Base-by-base conservation (phyloP, 2,329 filamentous ascomycete genomes). In the Calonectria henricotiae region DNA sequence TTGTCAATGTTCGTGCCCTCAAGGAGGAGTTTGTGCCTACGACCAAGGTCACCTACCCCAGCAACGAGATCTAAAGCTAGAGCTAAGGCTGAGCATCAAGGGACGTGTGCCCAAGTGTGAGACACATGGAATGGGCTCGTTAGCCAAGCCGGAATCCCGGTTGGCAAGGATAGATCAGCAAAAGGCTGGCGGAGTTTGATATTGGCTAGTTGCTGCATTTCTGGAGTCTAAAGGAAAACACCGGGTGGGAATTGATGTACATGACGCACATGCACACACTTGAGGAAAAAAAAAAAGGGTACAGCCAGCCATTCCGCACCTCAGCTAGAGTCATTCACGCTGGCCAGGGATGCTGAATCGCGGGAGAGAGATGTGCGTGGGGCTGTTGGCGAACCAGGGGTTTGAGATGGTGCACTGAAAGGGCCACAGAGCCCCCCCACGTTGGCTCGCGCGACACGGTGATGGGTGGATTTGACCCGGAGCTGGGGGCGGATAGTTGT, bases 11-110 rank as follows among this genome's bases (percentile, higher is more conserved):
- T 78, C 85, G 91, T 73, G 90, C 89, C 49, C 88, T 93, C 78
- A 93, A 93, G 89, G 93, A 95, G 86, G 93, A 94, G 85, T 95
- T 94, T 77, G 83, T 85, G 71, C 84, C 89, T 4, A 91, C 89
- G 39, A 87, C 87, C 39, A 85, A 87, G 80, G 91, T 94, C 37
- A 81, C 81, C 63, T 95, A 95, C 81, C 91, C 91, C 23, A 94
- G 92, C 83, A 94, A 94, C 81, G 91, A 92, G 82, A 82, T 86
- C 23, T 91, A 81, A 80, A 55, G 58, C 62, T 49, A 44, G 55
- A 58, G 39, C 11, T 27, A 43, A 13, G 30, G 25, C 12, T 23
- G 63, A 55, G 25, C n/a, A 37, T 49, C 61, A 25, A 49, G 30
- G 61, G 23, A 58, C 35, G 51, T 39, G 51, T 39, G 43, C 39